These are phyloP conservation scores for Rhododendron ovatum DNA, from an alignment of 148 eudicot species.

Conservation along the genomic window DNA sequence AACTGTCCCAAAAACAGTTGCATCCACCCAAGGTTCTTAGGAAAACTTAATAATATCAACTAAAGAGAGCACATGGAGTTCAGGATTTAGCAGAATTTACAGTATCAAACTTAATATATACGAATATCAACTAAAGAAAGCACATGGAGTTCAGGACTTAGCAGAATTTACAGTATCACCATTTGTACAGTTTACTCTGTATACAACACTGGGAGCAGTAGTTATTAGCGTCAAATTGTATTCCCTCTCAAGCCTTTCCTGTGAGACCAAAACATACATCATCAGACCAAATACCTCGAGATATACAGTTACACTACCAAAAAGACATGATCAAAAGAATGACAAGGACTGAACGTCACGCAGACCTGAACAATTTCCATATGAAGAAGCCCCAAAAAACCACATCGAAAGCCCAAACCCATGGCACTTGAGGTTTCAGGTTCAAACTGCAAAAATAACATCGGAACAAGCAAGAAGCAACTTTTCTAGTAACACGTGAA, in stretches of 20 bases:
- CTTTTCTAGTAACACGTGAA: conserved; percentile 8
- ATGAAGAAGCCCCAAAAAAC: conserved; percentile 94
- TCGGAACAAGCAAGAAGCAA: conserved; percentile 6
- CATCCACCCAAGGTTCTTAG: background rate
- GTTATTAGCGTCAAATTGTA: conserved; percentile 87
- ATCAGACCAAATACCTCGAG: conserved; percentile 7
- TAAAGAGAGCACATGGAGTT: conserved; percentile 11
- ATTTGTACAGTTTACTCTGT: conserved; percentile 60
- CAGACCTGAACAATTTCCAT: conserved; percentile 98
- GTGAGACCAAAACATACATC: conserved; percentile 24
- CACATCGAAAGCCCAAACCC: conserved; percentile 99
- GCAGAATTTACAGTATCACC: conserved; percentile 72
- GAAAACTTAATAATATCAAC: background rate
- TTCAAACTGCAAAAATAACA: conserved; percentile 65
- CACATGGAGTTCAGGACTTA: conserved; percentile 18
- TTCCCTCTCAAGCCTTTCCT: conserved; percentile 99
- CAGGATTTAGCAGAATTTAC: conserved; percentile 46
- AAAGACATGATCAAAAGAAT: background rate
- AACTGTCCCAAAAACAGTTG: background rate
- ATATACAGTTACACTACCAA: background rate
- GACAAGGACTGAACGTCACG: background rate
- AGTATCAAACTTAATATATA: conserved; percentile 27
- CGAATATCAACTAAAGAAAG: background rate
- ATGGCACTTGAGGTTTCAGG: conserved; percentile 98
- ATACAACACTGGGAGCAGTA: conserved; percentile 99